Percentiles rank a stretch among this genome's conserved stretches.
Conservation (phyloP, 129 eudicot genomes). For the Helianthus annuus region DNA sequence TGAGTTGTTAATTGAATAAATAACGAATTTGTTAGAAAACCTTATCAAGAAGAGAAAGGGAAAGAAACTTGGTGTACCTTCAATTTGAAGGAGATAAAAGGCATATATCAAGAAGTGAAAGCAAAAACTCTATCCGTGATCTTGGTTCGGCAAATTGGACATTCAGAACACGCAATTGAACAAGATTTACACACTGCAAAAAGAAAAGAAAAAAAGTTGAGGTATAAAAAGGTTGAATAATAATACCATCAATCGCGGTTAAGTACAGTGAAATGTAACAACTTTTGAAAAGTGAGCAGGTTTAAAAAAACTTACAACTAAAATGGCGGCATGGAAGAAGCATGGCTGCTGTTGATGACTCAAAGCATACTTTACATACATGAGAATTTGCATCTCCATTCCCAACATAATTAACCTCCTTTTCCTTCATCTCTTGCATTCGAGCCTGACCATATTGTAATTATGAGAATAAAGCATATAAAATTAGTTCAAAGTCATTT, state of each 20-base stretch:
- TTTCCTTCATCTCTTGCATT: conserved; percentile 92
- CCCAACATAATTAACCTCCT: conserved; percentile 60
- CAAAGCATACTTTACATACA: conserved; percentile 92
- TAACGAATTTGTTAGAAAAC: no score
- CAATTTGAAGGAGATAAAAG: conserved; percentile 38
- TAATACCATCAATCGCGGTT: background rate
- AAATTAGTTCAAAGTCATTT: background rate
- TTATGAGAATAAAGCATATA: background rate
- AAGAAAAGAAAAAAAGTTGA: background rate
- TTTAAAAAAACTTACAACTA: conserved; percentile 57
- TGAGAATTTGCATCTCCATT: conserved; percentile 92
- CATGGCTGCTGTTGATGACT: conserved; percentile 85
- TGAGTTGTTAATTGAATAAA: no score
- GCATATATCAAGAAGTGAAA: conserved; percentile 61
- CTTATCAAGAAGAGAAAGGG: background rate
- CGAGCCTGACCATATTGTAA: conserved; percentile 65
- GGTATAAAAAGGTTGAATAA: conserved; percentile 21
- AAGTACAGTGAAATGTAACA: background rate
- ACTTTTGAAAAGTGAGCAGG: background rate
- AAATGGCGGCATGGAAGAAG: conserved; percentile 99
- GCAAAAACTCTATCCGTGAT: conserved; percentile 96
- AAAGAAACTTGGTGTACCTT: conserved; percentile 41
- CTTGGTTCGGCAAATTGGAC: conserved; percentile 95
- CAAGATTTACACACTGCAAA: conserved; percentile 97
- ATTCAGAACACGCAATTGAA: conserved; percentile 92